Evolutionary conservation across 768 basidiomycete species (phyloP).

Genomic region (Boletus patriciae): DNA sequence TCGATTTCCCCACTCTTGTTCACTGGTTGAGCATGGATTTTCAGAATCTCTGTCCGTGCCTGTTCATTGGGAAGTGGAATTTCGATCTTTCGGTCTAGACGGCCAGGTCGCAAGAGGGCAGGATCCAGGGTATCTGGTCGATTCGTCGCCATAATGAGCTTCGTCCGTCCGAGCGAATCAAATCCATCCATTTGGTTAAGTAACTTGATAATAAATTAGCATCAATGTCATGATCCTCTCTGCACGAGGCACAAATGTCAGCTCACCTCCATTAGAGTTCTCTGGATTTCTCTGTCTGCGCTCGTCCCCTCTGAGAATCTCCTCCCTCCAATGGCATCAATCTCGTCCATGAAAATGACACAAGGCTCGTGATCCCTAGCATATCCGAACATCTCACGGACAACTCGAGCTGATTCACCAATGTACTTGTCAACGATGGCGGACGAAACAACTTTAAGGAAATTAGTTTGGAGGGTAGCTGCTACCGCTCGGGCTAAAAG

Average conservation of each 20-base stretch:
- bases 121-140: constrained; percentile 98
- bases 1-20: constrained; percentile 96
- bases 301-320: constrained; percentile 93
- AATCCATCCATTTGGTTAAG: constrained; percentile 99
- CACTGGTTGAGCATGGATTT: constrained; percentile 93
- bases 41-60: constrained; percentile 92
- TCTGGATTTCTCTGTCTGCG: constrained; percentile 97
- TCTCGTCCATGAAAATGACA: constrained; percentile 98
- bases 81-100: constrained; percentile 96
- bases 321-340: constrained; percentile 95
- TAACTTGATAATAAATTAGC: constrained; percentile 49
- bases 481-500: constrained; percentile 93
- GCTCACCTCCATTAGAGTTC: constrained; percentile 93
- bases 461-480: constrained; percentile 93
- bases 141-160: constrained; percentile 99
- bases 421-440: constrained; percentile 99
- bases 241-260: not conserved
- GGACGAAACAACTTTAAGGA: constrained; percentile 97
- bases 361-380: constrained; percentile 97
- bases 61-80: constrained; percentile 98
- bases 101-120: constrained; percentile 91
- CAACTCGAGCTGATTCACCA: constrained; percentile 93
- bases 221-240: not conserved
- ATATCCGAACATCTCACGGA: constrained; percentile 99
- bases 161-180: constrained; percentile 92